Evolutionary conservation across 345 rosid species (phyloP), one percentile per base, ranked within the genome.

Genomic region (Salix caprea): DNA sequence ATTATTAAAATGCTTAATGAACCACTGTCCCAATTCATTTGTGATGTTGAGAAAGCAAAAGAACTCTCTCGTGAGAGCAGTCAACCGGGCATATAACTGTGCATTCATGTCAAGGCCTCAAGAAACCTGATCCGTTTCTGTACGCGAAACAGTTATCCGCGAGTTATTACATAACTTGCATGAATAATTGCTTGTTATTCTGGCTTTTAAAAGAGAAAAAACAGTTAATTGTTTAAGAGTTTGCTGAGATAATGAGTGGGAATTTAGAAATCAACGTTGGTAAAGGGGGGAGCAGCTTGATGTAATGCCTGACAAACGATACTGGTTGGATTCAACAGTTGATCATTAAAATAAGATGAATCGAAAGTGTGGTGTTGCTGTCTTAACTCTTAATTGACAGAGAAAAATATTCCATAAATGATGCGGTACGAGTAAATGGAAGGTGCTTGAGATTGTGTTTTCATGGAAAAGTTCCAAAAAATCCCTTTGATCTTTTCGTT

Each of bases 391-490:
- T 66, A 13, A 58, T 34, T 24, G 16, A 69, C 72, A 65, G 70
- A 42, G n/a, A 18, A 18, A 50, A 5, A 50, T 16, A 42, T 23
- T 39, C 54, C 75, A 32, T 42, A 24, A 28, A 12, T 6, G 66
- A 71, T 40, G 42, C 37, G 40, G 8, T 1, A 26, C 46, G 24
- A 76, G 40, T 10, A 19, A 69, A 77, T 12, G 54, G 23, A 73
- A 30, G 11, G 19, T 28, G 69, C 24, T 65, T 12, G 50, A 67
- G 85, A 76, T 70, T 75, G 60, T 79, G 36, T 69, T 81, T 80
- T 67, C 72, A 42, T 21, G 66, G 78, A 58, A 80, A 81, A 73
- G 28, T 21, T 69, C 65, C 78, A 52, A 40, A 60, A 61, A 21
- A 40, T 50, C 10, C 26, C 36, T 56, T 21, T 6, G 4, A 36